Evolutionary conservation across 23 red algal species (phyloP).

Genomic region (Gracilaria caudata): DNA sequence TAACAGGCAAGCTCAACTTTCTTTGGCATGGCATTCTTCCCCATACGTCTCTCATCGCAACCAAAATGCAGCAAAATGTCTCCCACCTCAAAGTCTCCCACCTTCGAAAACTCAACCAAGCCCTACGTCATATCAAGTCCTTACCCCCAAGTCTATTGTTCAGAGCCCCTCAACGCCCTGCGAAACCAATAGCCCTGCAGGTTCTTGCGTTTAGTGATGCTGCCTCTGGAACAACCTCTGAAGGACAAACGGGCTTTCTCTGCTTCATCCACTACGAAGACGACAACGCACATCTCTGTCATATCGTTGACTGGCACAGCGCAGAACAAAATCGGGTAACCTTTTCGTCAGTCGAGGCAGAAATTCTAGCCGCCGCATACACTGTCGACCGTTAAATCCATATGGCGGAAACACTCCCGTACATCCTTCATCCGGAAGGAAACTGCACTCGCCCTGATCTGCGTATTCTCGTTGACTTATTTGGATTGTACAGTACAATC

Average conservation of each 20-base stretch:
- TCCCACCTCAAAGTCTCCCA: neutral
- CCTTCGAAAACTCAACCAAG: slow-evolving; percentile 1
- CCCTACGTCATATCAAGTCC: neutral
- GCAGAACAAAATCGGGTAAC: neutral
- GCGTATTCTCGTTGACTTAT: neutral
- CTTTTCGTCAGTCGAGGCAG: neutral
- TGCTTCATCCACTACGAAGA: neutral
- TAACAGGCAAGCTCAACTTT: neutral
- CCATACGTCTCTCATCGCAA: slow-evolving; percentile 10
- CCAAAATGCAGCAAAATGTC: neutral
- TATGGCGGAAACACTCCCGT: neutral
- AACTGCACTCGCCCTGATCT: too few relatives aligned
- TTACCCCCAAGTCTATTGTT: neutral
- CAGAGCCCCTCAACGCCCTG: neutral
- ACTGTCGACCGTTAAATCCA: neutral
- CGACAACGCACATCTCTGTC: neutral
- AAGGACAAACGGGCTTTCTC: neutral
- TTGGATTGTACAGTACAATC: neutral
- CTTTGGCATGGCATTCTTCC: neutral
- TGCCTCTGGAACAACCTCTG: neutral
- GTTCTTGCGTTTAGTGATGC: neutral
- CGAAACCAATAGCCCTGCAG: neutral
- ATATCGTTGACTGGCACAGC: slow-evolving; percentile 26
- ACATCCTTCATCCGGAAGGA: neutral
- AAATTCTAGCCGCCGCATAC: neutral